Percentiles rank a stretch among this genome's conserved stretches.
Evolutionary conservation across 2,329 filamentous ascomycete species (phyloP).

Genomic region (Catunica adiposa): DNA sequence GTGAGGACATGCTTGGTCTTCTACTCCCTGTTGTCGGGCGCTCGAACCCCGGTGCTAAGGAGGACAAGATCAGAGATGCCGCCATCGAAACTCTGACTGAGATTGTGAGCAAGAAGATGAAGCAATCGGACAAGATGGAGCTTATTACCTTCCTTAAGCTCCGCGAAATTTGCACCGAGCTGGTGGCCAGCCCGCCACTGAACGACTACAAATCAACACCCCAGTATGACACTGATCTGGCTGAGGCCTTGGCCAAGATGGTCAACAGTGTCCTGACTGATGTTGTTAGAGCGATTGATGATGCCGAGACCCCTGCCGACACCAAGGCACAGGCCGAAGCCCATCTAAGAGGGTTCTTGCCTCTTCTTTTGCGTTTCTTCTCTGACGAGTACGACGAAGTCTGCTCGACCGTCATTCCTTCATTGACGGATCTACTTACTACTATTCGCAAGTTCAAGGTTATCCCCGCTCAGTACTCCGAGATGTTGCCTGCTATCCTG

Average conservation of each 20-base stretch:
- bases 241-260: slow-evolving; percentile 85
- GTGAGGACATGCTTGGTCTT: slow-evolving; percentile 68
- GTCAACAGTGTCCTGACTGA: slow-evolving; percentile 82
- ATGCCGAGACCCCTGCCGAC: slow-evolving; percentile 40
- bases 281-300: slow-evolving; percentile 72
- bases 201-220: slow-evolving; percentile 63
- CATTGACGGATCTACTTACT: slow-evolving; percentile 78
- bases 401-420: slow-evolving; percentile 87
- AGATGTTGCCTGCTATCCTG: slow-evolving; percentile 72
- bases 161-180: slow-evolving; percentile 66
- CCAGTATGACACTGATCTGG: slow-evolving; percentile 87
- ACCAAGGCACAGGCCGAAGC: slow-evolving; percentile 62
- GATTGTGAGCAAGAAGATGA: slow-evolving; percentile 97
- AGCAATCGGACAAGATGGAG: slow-evolving; percentile 77
- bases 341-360: slow-evolving; percentile 67
- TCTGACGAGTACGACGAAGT: slow-evolving; percentile 97
- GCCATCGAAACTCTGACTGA: slow-evolving; percentile 92
- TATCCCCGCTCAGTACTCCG: slow-evolving; percentile 57
- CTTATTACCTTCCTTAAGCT: slow-evolving; percentile 86
- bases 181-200: slow-evolving; percentile 68
- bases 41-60: slow-evolving; percentile 31
- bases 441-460: slow-evolving; percentile 69
- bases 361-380: slow-evolving; percentile 82
- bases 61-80: slow-evolving; percentile 73
- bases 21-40: slow-evolving; percentile 79